Conservation (phyloP, 2,329 filamentous ascomycete species). For the Fusarium austroafricanum region DNA sequence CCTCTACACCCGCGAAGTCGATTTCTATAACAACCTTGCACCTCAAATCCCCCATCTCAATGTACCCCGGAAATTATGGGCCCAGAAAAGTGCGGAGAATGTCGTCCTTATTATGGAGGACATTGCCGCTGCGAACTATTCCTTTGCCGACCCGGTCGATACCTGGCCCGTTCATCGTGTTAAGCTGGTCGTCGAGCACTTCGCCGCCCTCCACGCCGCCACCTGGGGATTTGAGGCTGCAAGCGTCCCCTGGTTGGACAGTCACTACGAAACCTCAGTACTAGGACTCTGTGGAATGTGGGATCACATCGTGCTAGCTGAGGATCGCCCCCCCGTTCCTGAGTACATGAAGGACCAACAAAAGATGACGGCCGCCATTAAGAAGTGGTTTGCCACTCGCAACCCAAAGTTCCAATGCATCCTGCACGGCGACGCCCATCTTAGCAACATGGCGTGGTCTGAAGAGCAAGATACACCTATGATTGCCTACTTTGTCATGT, state of each 20-base stretch:
- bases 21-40: slow-evolving; percentile 21
- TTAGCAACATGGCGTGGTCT: slow-evolving; percentile 5
- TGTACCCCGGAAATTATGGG: slow-evolving; percentile 14
- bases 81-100: slow-evolving; percentile 16
- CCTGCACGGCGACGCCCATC: slow-evolving; percentile 2
- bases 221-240: slow-evolving; percentile 16
- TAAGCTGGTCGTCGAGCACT: slow-evolving; percentile 17
- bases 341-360: slow-evolving; percentile 5
- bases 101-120: slow-evolving; percentile 22
- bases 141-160: slow-evolving; percentile 16
- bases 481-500: slow-evolving; percentile 5
- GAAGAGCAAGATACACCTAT: neutral
- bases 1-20: slow-evolving; percentile 18
- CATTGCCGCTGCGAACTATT: slow-evolving; percentile 5
- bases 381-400: slow-evolving; percentile 4
- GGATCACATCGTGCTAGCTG: slow-evolving; percentile 1
- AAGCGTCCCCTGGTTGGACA: slow-evolving; percentile 14
- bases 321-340: neutral
- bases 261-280: slow-evolving; percentile 14
- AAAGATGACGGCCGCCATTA: slow-evolving; percentile 1
- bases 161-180: slow-evolving; percentile 23
- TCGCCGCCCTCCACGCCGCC: slow-evolving; percentile 16
- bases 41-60: slow-evolving; percentile 25
- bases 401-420: slow-evolving; percentile 7
- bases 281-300: slow-evolving; percentile 12